Evolutionary conservation across 768 basidiomycete species (phyloP), one percentile per base, ranked within the genome.

Genomic region (Lentinus brumalis): DNA sequence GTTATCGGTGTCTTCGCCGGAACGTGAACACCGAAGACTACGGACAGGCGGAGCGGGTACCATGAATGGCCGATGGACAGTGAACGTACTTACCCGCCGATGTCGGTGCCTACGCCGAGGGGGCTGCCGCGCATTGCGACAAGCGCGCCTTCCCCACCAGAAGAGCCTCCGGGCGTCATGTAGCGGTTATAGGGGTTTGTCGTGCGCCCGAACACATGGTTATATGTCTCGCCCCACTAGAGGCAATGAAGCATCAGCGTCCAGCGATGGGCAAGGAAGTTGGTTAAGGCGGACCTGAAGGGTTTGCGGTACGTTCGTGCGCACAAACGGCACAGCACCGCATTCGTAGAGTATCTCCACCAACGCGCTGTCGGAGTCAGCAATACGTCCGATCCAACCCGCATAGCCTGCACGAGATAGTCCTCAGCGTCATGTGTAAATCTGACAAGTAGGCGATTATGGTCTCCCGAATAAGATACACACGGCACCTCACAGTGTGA

Each of bases 121-220:
- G 77, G 75, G 38, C 76, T 76, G 38, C 83, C 82, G 56, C 70
- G 77, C 70, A 79, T 66, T 69, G 85, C 86, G 45, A 94, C 66
- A 7, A 95, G 79, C 1, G 92, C 90, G 44, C 89, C 89, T 75
- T 95, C 94, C 38, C 93, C 94, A 6, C 94, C 94, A 3, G 88
- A 91, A 0, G 91, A 94, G 1, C 94, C 94, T 11, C 93, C 92
- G 5, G 78, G 75, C 5, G 89, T 92, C 49, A 92, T 76, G 16
- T 79, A 78, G 10, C 87, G 82, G 69, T 94, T 92, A 69, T 80
- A 76, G 0, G 93, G 93, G 67, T 94, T 93, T 15, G 76, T 68
- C 0, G 94, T 94, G 54, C 90, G 79, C 2, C 92, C 93, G 66
- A 89, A 95, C 31, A 94, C 77, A 61, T 86, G 74, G 68, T 95